Evolutionary conservation across 208 protist genomes (phyloP).

Genomic region (Trypanosoma melophagium): DNA sequence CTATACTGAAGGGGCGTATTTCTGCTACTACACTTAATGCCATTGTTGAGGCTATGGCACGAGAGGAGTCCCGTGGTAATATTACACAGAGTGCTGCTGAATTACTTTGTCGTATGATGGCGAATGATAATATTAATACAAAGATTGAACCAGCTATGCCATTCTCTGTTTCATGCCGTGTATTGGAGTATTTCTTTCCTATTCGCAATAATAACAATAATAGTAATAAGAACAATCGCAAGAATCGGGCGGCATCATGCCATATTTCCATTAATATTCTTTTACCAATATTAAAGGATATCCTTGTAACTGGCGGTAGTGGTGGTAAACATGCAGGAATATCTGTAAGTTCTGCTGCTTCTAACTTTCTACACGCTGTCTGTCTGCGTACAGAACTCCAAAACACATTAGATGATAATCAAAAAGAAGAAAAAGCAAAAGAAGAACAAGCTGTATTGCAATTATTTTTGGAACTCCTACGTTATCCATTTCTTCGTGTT

Average conservation of each 20-base stretch:
- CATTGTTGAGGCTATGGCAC: conserved; percentile 73
- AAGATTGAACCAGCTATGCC: conserved; percentile 17
- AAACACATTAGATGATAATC: background rate
- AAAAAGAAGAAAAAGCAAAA: too few species aligned
- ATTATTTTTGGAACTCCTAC: conserved; percentile 55
- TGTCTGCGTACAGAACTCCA: conserved; percentile 36
- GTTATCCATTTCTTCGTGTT: conserved; percentile 63
- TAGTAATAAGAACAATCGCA: background rate
- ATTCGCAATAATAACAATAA: background rate
- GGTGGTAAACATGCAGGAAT: background rate
- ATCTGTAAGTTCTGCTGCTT: conserved; percentile 30
- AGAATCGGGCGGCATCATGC: background rate
- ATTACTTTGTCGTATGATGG: conserved; percentile 52
- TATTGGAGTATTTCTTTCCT: conserved; percentile 33
- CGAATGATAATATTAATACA: conserved; percentile 16
- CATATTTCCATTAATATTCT: conserved; percentile 15
- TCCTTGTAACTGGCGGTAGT: conserved; percentile 19
- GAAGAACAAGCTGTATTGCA: conserved; percentile 40
- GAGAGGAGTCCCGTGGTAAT: conserved; percentile 52
- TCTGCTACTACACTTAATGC: conserved; percentile 62
- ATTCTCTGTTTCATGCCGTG: conserved; percentile 6
- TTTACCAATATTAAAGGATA: conserved; percentile 15
- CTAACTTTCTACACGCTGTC: conserved; percentile 58
- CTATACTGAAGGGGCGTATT: conserved; percentile 30
- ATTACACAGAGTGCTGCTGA: conserved; percentile 50